Conservation (phyloP, 1,139 yeast species). For the Cylindricascospora bacillispora region DNA sequence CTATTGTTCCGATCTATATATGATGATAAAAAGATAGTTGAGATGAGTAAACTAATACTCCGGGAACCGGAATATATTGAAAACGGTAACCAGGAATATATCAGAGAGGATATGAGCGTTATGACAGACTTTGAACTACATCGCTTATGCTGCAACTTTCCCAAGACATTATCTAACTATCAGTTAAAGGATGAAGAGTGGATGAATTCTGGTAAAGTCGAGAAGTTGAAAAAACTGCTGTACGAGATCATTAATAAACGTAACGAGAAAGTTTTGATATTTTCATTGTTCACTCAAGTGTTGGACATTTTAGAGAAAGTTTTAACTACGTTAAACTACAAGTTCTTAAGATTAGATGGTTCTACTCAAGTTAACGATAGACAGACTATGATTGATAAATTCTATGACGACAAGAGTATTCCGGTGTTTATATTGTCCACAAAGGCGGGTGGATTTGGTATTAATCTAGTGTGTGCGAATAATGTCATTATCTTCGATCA, state of each 20-base stretch:
- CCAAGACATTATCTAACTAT: constrained; percentile 45
- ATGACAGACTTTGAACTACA: constrained; percentile 89
- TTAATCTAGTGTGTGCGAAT: constrained; percentile 90
- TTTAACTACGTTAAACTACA: constrained; percentile 49
- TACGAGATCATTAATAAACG: constrained; percentile 40
- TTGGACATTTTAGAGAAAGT: constrained; percentile 77
- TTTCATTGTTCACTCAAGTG: constrained; percentile 87
- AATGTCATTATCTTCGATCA: constrained; percentile 85
- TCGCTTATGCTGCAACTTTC: constrained; percentile 58
- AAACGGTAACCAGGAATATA: constrained; percentile 58
- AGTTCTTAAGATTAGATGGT: constrained; percentile 86
- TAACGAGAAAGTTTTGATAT: constrained; percentile 66
- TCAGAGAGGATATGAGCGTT: constrained; percentile 89
- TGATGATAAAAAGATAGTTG: constrained; percentile 37
- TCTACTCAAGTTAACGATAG: constrained; percentile 83
- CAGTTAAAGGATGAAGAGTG: constrained; percentile 45
- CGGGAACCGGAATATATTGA: constrained; percentile 63
- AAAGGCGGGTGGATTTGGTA: constrained; percentile 97
- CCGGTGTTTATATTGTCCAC: constrained; percentile 85
- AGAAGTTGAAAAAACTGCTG: constrained; percentile 45
- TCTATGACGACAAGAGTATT: constrained; percentile 68
- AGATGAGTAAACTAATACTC: constrained; percentile 72
- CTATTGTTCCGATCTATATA: constrained; percentile 52
- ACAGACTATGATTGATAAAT: constrained; percentile 82
- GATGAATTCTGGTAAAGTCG: constrained; percentile 69